These are phyloP conservation scores for Eutrema yunnanense DNA, from an alignment of 345 rosid species.

Conservation along the genomic window DNA sequence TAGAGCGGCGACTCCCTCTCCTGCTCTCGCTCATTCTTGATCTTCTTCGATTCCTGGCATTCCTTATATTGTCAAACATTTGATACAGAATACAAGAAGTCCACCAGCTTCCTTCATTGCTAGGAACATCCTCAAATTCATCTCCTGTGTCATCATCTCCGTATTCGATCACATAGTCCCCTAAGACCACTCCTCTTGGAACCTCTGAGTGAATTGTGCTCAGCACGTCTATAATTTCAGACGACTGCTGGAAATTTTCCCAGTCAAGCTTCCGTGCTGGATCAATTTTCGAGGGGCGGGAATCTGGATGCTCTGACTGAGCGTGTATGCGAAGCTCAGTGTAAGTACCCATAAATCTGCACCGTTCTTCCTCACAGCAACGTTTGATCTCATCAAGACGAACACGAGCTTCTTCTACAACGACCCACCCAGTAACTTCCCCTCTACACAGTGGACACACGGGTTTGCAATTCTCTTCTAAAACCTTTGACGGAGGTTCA, in stretches of 20 bases:
- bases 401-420: slow-evolving; percentile 65
- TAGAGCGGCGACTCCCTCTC: slow-evolving; percentile 65
- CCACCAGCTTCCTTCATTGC: slow-evolving; percentile 87
- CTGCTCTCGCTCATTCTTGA: slow-evolving; percentile 65
- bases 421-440: slow-evolving; percentile 80
- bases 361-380: slow-evolving; percentile 67
- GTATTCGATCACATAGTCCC: slow-evolving; percentile 95
- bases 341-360: slow-evolving; percentile 62
- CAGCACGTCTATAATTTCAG: slow-evolving; percentile 89
- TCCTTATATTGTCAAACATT: slow-evolving; percentile 83
- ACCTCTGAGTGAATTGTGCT: slow-evolving; percentile 97
- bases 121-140: slow-evolving; percentile 81
- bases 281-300: slow-evolving; percentile 81
- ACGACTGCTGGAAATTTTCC: slow-evolving; percentile 97
- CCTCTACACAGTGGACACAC: slow-evolving; percentile 95
- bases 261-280: slow-evolving; percentile 92
- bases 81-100: slow-evolving; percentile 88
- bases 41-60: slow-evolving; percentile 80
- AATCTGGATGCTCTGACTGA: slow-evolving; percentile 72
- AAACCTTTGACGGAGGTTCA: slow-evolving; percentile 25
- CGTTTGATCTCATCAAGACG: slow-evolving; percentile 70
- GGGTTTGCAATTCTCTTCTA: slow-evolving; percentile 48
- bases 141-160: slow-evolving; percentile 87
- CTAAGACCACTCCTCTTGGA: slow-evolving; percentile 90
- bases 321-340: slow-evolving; percentile 67